These are phyloP conservation scores for Fusarium sp. DNA, from an alignment of 2,329 filamentous ascomycete species.

Conservation along the genomic window DNA sequence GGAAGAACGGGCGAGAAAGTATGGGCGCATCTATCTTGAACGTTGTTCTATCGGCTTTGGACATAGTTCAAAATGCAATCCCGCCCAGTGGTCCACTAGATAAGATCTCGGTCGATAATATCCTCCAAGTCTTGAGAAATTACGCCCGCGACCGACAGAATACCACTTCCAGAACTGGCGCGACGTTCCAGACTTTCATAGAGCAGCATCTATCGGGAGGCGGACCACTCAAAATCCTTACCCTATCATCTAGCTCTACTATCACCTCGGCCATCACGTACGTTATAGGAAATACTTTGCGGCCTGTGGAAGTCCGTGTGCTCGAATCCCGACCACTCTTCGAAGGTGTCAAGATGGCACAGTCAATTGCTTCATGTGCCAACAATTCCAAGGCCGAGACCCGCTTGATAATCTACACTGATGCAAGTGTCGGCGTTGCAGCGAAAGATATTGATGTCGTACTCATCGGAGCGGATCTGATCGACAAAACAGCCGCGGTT, in stretches of 20 bases:
- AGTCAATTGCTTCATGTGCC: constrained; percentile 58
- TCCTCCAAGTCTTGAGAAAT: constrained; percentile 35
- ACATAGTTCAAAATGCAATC: constrained; percentile 52
- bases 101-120: constrained; percentile 21
- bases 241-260: constrained; percentile 73
- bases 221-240: constrained; percentile 63
- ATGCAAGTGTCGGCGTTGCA: constrained; percentile 69
- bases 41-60: constrained; percentile 61
- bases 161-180: constrained; percentile 50
- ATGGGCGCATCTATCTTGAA: constrained; percentile 72
- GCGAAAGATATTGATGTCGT: constrained; percentile 66
- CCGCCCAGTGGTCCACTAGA: constrained; percentile 14
- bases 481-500: constrained; percentile 68
- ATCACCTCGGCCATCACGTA: constrained; percentile 63
- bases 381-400: constrained; percentile 47
- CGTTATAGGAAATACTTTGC: constrained; percentile 51
- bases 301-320: constrained; percentile 66
- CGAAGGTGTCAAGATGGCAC: constrained; percentile 71
- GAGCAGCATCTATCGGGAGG: constrained; percentile 34
- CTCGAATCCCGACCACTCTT: constrained; percentile 76
- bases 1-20: constrained; percentile 73
- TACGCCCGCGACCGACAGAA: constrained; percentile 40
- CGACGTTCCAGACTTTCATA: constrained; percentile 53
- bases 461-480: constrained; percentile 73
- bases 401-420: constrained; percentile 65